Conservation (phyloP, 768 basidiomycete genomes). For the Galerina sulciceps region DNA sequence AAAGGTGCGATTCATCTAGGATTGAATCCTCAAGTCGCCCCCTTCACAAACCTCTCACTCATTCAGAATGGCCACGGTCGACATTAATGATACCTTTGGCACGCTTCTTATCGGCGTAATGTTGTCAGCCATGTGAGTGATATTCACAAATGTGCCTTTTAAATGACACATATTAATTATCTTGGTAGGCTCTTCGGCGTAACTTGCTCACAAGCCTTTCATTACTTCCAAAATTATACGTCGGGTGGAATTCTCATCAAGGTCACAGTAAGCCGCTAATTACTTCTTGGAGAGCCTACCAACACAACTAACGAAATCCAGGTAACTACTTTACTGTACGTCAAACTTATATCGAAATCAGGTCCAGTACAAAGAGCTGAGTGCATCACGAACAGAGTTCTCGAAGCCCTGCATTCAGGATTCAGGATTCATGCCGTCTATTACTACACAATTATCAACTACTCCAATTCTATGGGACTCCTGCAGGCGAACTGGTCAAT, state of each 20-base stretch:
- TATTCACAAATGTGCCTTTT: neutral
- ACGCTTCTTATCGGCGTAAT: slow-evolving; percentile 1
- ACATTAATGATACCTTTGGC: slow-evolving; percentile 2
- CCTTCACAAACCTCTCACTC: no score
- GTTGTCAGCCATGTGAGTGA: neutral
- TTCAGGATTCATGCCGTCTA: slow-evolving; percentile 4
- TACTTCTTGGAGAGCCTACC: neutral
- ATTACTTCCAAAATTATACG: slow-evolving; percentile 5
- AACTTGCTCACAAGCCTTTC: slow-evolving; percentile 1
- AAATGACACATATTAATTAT: neutral
- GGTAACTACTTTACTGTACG: neutral
- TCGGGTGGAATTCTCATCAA: neutral
- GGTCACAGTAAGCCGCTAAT: neutral
- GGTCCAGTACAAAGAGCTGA: neutral
- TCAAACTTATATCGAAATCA: neutral
- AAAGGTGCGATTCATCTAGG: no score
- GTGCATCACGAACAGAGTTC: neutral
- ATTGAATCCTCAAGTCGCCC: no score
- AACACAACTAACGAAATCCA: neutral
- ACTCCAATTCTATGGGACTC: neutral
- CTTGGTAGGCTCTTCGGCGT: slow-evolving; percentile 2
- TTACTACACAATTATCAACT: neutral
- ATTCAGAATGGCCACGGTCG: neutral
- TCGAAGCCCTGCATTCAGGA: neutral
- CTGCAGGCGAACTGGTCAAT: neutral